These are phyloP conservation scores for Paecilomyces formosus DNA, from an alignment of 2,329 filamentous ascomycete species.

Conservation along the genomic window DNA sequence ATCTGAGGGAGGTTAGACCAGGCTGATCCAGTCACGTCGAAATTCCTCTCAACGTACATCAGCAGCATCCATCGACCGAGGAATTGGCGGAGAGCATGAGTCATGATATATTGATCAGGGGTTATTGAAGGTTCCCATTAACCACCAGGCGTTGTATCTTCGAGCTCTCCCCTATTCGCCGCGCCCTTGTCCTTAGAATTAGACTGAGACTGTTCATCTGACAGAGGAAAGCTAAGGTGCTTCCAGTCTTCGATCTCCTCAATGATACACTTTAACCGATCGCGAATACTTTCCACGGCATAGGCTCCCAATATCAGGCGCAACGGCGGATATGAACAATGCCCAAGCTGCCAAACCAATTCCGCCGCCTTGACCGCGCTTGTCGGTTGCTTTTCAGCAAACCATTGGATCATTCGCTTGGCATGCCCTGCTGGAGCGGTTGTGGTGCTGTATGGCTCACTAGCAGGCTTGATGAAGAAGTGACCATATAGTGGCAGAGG, in stretches of 20 bases:
- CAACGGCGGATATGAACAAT: constrained; percentile 89
- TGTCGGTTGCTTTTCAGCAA: constrained; percentile 84
- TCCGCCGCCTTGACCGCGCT: constrained; percentile 90
- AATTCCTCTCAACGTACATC: background rate
- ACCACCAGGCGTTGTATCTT: background rate
- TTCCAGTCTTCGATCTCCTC: constrained; percentile 96
- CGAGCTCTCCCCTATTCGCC: background rate
- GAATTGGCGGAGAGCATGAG: background rate
- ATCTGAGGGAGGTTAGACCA: background rate
- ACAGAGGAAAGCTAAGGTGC: constrained; percentile 61
- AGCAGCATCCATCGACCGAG: background rate
- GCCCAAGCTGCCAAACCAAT: constrained; percentile 86
- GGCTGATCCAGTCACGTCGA: background rate
- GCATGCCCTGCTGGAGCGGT: constrained; percentile 83
- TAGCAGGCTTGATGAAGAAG: constrained; percentile 81
- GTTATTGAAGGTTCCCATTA: background rate
- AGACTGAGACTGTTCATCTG: constrained; percentile 20
- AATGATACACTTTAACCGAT: constrained; percentile 80
- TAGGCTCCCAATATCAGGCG: constrained; percentile 83
- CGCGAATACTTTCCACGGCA: constrained; percentile 90
- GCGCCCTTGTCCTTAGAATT: background rate
- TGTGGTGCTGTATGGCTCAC: constrained; percentile 68
- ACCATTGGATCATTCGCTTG: constrained; percentile 86
- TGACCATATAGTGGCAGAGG: constrained; percentile 79
- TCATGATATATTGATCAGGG: background rate